phyloP scores from a whole-genome alignment of 2,329 filamentous ascomycete species.

The Verticillium tricorpus region DNA sequence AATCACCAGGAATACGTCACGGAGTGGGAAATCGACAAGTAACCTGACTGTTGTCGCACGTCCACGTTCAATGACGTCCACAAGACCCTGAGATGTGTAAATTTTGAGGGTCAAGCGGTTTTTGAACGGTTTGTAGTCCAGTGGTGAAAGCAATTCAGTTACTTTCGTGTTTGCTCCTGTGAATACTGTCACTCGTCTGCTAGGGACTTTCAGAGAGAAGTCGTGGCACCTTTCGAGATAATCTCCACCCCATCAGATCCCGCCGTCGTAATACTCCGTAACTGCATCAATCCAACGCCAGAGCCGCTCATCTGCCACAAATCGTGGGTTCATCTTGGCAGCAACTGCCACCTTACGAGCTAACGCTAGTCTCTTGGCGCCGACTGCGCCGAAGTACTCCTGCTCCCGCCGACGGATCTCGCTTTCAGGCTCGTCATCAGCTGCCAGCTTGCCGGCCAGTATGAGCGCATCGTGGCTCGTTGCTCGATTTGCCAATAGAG shows the following conservation, averaged over 20 bases:
- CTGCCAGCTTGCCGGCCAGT: constrained; percentile 9
- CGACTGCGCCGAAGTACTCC: constrained; percentile 14
- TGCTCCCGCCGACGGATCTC: constrained; percentile 9
- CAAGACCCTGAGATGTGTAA: too few relatives aligned
- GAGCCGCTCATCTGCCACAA: constrained; percentile 13
- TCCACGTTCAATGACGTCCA: too few relatives aligned
- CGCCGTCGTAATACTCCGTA: constrained; percentile 18
- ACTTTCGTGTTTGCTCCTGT: too few relatives aligned
- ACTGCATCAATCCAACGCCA: constrained; percentile 13
- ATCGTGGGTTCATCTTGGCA: constrained; percentile 11
- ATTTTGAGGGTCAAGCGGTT: too few relatives aligned
- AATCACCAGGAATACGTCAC: too few relatives aligned
- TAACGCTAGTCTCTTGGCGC: constrained; percentile 8
- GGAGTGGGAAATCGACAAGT: too few relatives aligned
- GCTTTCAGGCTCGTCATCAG: constrained; percentile 12
- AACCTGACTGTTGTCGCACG: too few relatives aligned
- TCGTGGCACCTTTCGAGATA: too few relatives aligned
- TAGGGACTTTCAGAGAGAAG: too few relatives aligned
- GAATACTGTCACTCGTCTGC: too few relatives aligned
- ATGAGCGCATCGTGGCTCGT: constrained; percentile 9
- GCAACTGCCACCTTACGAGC: constrained; percentile 12
- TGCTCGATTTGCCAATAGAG: constrained; percentile 9
- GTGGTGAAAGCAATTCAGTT: too few relatives aligned
- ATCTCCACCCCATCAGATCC: background rate
- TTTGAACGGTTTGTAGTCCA: too few relatives aligned